These are phyloP conservation scores for Barbarea vulgaris DNA, from an alignment of 345 rosid species.

Conservation along the genomic window DNA sequence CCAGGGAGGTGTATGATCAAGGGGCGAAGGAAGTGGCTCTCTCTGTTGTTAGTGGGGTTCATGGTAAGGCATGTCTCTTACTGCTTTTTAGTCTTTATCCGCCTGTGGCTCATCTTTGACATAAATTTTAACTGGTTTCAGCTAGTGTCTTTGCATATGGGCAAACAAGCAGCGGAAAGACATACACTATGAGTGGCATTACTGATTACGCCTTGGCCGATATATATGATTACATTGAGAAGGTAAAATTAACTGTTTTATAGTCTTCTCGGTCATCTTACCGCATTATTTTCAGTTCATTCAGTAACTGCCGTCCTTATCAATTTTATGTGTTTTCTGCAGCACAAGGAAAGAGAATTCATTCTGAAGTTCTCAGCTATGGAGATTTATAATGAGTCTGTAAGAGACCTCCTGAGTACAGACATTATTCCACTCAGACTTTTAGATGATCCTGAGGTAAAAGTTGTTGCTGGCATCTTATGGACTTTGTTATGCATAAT, in stretches of 20 bases:
- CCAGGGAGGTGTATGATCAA: conserved; percentile 73
- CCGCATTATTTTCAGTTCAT: conserved; percentile 6
- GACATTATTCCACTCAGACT: conserved; percentile 78
- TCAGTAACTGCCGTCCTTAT: neutral
- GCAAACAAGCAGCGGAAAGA: conserved; percentile 98
- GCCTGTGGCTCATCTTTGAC: conserved; percentile 8
- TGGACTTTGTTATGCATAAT: conserved; percentile 27
- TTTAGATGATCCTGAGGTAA: conserved; percentile 95
- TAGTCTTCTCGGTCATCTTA: neutral
- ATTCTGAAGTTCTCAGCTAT: conserved; percentile 80
- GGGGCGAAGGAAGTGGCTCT: conserved; percentile 90
- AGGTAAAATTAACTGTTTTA: conserved; percentile 45
- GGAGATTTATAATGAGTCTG: conserved; percentile 98
- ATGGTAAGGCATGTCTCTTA: conserved; percentile 42
- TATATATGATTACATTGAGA: conserved; percentile 73
- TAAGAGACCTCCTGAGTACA: conserved; percentile 78
- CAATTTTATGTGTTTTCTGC: conserved; percentile 19
- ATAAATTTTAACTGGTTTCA: conserved; percentile 42
- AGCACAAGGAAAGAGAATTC: conserved; percentile 90
- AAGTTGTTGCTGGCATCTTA: conserved; percentile 36
- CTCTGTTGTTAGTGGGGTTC: conserved; percentile 83
- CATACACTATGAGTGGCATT: conserved; percentile 87
- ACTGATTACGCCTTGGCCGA: conserved; percentile 77
- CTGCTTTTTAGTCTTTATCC: conserved; percentile 45
- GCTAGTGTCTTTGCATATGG: conserved; percentile 98